Evolutionary conservation across 176 grass and related monocot genomes (phyloP).

Genomic region (Triticum dicoccoides): DNA sequence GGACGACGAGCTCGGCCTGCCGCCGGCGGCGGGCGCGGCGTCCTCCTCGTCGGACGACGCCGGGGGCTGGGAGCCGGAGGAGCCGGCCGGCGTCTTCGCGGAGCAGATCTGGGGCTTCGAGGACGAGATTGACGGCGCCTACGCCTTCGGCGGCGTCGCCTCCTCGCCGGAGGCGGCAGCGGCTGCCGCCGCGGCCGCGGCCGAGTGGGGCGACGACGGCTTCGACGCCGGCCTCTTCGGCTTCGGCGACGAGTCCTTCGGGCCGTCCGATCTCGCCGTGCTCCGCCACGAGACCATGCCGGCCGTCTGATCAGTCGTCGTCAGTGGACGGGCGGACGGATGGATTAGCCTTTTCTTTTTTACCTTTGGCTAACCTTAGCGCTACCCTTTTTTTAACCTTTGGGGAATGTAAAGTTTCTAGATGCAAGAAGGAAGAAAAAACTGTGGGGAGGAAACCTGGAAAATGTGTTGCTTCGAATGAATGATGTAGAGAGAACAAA

Average conservation of each 20-base stretch:
- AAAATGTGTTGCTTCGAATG: neutral
- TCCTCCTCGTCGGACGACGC: slow-evolving; percentile 17
- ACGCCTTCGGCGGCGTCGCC: neutral
- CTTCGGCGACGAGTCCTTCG: slow-evolving; percentile 30
- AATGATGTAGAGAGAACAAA: neutral
- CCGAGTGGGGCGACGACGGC: slow-evolving; percentile 42
- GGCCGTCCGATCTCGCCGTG: slow-evolving; percentile 35
- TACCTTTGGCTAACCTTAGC: slow-evolving; percentile 48
- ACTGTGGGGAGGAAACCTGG: neutral
- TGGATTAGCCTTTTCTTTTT: slow-evolving; percentile 27
- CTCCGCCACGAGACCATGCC: slow-evolving; percentile 54
- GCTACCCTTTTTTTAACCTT: slow-evolving; percentile 46
- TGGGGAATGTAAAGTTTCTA: slow-evolving; percentile 46
- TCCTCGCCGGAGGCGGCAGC: slow-evolving; percentile 27
- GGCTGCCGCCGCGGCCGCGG: neutral
- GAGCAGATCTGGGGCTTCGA: slow-evolving; percentile 61
- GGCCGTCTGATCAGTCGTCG: slow-evolving; percentile 32
- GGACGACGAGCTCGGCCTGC: slow-evolving; percentile 85
- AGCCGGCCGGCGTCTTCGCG: neutral
- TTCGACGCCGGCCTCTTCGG: slow-evolving; percentile 56
- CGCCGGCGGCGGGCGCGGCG: slow-evolving; percentile 10
- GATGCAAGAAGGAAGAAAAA: neutral
- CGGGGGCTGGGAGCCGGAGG: neutral
- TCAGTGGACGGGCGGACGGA: neutral
- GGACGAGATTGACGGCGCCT: slow-evolving; percentile 31